Evolutionary conservation across 192 early-diverging fungal species (phyloP), one percentile per base, ranked within the genome.

Genomic region (Rhizophagus clarus): DNA sequence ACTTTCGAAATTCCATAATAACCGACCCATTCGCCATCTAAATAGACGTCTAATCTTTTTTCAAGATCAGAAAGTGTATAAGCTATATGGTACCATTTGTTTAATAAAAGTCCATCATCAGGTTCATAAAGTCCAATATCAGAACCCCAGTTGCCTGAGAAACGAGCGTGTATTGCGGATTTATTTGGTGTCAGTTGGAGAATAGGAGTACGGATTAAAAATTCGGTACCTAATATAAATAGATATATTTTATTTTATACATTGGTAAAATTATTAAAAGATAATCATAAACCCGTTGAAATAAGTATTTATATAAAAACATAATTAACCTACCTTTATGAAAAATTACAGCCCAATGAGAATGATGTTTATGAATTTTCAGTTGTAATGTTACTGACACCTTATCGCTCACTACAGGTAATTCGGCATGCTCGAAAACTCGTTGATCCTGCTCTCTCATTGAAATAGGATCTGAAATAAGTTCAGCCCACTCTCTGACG

Each of bases 41-140:
- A 2, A 28, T 62, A 76, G 5, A 76, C 0, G 22, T 76, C 74
- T 40, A 76, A 76, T 40, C 60, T 62, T 62, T 76, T 76, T 61
- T 76, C 60, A n/a, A 32, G 11, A 11, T 76, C 56, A 76, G 74
- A 76, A 34, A 76, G 56, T 62, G 74, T 76, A 76, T 62, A 61
- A 11, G 61, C 31, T 63, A 76, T 34, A 62, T 76, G 74, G 31
- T 76, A 76, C 74, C 74, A 76, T 76, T n/a, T 76, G 15, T 62
- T 4, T 63, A 76, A 76, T 5, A 32, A 40, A 76, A 76, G 74
- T 31, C 60, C 74, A 17, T 34, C 56, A 1, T 11, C 31, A 11
- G 40, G 7, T 15, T 15, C 29, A 1, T 24, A 3, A 62, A 62
- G 24, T 61, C 74, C 74, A 40, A 10, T 0, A 76, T 76, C n/a